A percentile compares a stretch with the other conserved stretches of the same genome.
These are phyloP conservation scores for Coccomyxa sp. DNA, from an alignment of 139 green algal genomes.

Conservation along the genomic window DNA sequence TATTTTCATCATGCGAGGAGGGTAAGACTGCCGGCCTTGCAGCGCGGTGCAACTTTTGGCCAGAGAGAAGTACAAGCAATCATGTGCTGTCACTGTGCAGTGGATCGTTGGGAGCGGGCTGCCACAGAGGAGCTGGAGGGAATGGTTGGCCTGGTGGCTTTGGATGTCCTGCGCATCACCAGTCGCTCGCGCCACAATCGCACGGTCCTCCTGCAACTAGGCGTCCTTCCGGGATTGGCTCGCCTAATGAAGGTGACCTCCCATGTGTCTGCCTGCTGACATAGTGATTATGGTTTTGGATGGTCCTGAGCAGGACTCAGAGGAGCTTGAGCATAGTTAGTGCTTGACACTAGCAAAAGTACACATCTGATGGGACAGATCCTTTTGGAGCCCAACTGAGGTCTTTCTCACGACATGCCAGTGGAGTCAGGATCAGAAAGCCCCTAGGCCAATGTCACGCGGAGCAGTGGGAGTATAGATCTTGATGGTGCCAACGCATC, in stretches of 20 bases:
- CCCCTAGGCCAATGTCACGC: too few relatives aligned
- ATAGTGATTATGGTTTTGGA: not conserved
- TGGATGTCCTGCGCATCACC: conserved; percentile 25
- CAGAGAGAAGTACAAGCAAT: too few relatives aligned
- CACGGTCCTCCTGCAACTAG: conserved; percentile 16
- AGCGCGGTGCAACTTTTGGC: too few relatives aligned
- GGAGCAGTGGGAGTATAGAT: too few relatives aligned
- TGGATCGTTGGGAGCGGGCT: not conserved
- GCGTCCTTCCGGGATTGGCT: conserved; percentile 21
- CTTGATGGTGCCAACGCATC: too few relatives aligned
- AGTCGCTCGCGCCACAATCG: conserved; percentile 28
- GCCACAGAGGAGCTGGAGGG: conserved; percentile 3
- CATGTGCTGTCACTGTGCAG: not conserved
- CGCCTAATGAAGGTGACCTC: conserved; percentile 2
- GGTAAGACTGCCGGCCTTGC: too few relatives aligned
- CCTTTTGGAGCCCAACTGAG: not conserved
- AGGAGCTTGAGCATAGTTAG: not conserved
- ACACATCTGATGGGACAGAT: not conserved
- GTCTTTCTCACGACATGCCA: not conserved
- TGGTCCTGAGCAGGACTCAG: not conserved
- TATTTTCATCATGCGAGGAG: too few relatives aligned
- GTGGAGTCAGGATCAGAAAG: too few relatives aligned
- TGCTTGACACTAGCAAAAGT: not conserved
- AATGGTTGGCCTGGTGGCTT: conserved; percentile 8
- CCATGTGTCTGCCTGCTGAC: not conserved